Evolutionary conservation across 805 yeast species (phyloP), one percentile per base, ranked within the genome.

Genomic region (Huiozyma naganishii): DNA sequence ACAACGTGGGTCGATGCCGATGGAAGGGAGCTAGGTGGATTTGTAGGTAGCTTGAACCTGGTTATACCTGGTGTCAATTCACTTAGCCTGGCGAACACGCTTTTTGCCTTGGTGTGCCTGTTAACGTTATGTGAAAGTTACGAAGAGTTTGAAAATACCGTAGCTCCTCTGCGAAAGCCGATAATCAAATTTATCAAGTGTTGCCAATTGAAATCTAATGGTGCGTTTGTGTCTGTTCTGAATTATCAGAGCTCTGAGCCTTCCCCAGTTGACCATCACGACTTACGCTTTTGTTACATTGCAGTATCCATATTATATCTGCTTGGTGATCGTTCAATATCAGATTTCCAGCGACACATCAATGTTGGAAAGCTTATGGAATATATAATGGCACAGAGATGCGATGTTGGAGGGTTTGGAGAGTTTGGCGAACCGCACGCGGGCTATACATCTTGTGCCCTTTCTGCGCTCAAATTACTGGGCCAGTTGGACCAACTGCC

Each of bases 361-460:
- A 68, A 82, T 49, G 48, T 66, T 0, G 65, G 53, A 0, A 48
- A 46, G 4, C 54, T 83, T 29, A 56, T 57, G 3, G 44, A 47
- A 0, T 78, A 69, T 55, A 59, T 80, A 1, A 23, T 45, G 13
- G 41, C 57, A 0, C 54, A 64, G 7, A 57, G 67, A 34, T 64
- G 69, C 30, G 71, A 62, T 51, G 78, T 74, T 53, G 97, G 97
- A 1, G 97, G 95, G 0, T 62, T 85, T 39, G 83, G 89, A 5
- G 60, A 65, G 4, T 55, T 57, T 34, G 63, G 68, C 10, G 98
- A 90, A 59, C 69, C 88, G 2, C 97, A 90, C 63, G 79, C 87
- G 6, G 98, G 97, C 0, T 70, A 83, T 46, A 83, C 95, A 0
- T 90, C 77, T 55, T 89, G 97, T 64, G 95, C 84, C 0, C 52